Evolutionary conservation across 2,329 filamentous ascomycete genomes (phyloP).

Genomic region (Helotiales sp.): DNA sequence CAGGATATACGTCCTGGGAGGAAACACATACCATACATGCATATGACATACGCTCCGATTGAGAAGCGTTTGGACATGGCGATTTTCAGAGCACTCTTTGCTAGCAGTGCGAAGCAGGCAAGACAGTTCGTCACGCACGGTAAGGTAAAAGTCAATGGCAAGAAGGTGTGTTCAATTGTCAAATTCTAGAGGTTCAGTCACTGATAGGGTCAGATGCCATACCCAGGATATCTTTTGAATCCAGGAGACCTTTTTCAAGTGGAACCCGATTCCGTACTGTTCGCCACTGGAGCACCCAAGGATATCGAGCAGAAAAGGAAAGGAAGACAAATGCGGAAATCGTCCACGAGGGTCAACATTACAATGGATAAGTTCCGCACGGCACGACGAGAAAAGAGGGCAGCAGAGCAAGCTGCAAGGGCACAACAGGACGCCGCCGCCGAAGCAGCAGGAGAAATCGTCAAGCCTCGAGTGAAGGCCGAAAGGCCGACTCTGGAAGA

Average conservation of each 20-base stretch:
- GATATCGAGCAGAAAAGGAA: constrained; percentile 40
- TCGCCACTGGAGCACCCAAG: constrained; percentile 80
- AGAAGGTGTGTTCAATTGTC: constrained; percentile 67
- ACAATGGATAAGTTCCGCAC: constrained; percentile 32
- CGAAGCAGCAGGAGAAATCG: constrained; percentile 27
- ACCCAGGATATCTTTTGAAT: constrained; percentile 92
- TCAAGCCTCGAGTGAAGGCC: neutral
- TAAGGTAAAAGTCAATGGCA: constrained; percentile 92
- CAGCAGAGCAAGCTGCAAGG: constrained; percentile 10
- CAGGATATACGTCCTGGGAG: constrained; percentile 56
- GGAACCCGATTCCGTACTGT: constrained; percentile 85
- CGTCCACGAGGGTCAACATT: constrained; percentile 26
- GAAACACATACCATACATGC: constrained; percentile 80
- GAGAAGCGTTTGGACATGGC: constrained; percentile 94
- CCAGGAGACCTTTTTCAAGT: constrained; percentile 99
- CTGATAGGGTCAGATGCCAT: constrained; percentile 72
- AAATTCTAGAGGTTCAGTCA: neutral
- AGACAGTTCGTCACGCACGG: constrained; percentile 94
- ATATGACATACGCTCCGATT: constrained; percentile 92
- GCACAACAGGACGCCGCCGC: constrained; percentile 36
- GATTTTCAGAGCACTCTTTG: constrained; percentile 91
- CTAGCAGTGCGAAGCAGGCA: constrained; percentile 90
- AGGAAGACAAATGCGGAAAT: constrained; percentile 30
- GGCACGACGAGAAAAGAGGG: constrained; percentile 27
- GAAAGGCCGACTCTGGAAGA: constrained; percentile 17